Evolutionary conservation across 177 flowering plant genomes (phyloP).

Genomic region (Tripterygium wilfordii): DNA sequence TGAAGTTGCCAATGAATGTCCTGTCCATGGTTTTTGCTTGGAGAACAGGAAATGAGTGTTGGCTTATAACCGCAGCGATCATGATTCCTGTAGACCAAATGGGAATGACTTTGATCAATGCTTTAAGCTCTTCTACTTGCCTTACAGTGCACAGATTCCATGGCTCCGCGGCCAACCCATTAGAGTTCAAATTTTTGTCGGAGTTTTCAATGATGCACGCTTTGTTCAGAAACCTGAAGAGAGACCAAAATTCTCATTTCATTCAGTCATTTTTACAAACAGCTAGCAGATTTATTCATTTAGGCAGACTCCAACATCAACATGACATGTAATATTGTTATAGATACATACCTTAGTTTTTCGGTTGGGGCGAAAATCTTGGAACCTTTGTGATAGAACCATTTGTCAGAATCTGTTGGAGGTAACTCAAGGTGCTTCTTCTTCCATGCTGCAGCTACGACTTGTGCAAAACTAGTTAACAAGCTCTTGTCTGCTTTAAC

Average conservation of each 20-base stretch:
- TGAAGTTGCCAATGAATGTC: constrained; percentile 25
- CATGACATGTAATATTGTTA: not conserved
- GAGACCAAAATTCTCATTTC: not conserved
- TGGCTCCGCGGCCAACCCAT: constrained; percentile 15
- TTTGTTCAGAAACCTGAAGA: constrained; percentile 26
- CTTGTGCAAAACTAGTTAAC: constrained; percentile 24
- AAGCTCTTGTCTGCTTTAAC: constrained; percentile 19
- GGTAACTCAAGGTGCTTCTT: constrained; percentile 22
- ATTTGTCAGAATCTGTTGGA: constrained; percentile 3
- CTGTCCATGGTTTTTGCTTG: constrained; percentile 50
- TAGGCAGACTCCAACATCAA: no score
- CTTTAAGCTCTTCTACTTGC: constrained; percentile 29
- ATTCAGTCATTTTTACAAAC: no score
- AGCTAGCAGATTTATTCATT: no score
- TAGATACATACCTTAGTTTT: constrained; percentile 21
- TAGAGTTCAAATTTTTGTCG: constrained; percentile 10
- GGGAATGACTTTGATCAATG: constrained; percentile 23
- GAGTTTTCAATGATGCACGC: constrained; percentile 20
- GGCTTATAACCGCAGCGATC: constrained; percentile 13
- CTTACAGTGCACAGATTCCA: constrained; percentile 23
- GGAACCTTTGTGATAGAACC: constrained; percentile 15
- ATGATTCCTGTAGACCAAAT: constrained; percentile 32
- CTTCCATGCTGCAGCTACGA: constrained; percentile 19
- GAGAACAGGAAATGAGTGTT: constrained; percentile 15
- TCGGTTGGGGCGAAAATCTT: constrained; percentile 18